Conservation (phyloP, 345 rosid species). For the Murraya koenigii region DNA sequence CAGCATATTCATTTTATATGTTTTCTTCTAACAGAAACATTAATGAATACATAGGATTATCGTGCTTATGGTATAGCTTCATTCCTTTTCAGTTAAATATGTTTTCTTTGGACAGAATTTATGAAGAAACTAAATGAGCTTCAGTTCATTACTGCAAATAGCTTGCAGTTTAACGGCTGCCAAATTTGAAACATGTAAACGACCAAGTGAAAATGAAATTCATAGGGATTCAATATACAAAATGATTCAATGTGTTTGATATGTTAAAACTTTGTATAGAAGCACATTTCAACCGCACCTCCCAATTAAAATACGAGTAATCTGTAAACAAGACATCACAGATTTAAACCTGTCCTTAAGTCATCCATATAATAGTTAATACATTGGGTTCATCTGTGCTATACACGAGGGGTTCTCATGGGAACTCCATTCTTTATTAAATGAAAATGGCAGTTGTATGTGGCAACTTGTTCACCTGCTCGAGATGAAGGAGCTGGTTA, state of each 20-base stretch:
- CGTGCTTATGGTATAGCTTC: background rate
- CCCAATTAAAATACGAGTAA: background rate
- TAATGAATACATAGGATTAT: background rate
- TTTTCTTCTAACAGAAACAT: background rate
- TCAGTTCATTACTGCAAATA: background rate
- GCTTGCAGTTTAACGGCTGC: background rate
- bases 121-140: background rate
- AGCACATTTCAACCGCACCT: background rate
- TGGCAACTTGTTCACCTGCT: conserved; percentile 95
- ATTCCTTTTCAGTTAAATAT: background rate
- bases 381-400: background rate
- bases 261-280: background rate
- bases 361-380: background rate
- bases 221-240: background rate
- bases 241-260: background rate
- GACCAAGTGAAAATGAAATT: background rate
- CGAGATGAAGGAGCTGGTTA: conserved; percentile 70
- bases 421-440: conserved; percentile 5
- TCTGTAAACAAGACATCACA: background rate
- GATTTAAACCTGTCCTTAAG: background rate
- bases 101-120: background rate
- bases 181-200: background rate
- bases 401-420: conserved; percentile 7
- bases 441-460: conserved; percentile 59
- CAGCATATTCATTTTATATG: background rate